A percentile compares a stretch with the other conserved stretches of the same genome.
phyloP scores from a whole-genome alignment of 2,329 filamentous ascomycete genomes.

The Colletotrichum acutatum region DNA sequence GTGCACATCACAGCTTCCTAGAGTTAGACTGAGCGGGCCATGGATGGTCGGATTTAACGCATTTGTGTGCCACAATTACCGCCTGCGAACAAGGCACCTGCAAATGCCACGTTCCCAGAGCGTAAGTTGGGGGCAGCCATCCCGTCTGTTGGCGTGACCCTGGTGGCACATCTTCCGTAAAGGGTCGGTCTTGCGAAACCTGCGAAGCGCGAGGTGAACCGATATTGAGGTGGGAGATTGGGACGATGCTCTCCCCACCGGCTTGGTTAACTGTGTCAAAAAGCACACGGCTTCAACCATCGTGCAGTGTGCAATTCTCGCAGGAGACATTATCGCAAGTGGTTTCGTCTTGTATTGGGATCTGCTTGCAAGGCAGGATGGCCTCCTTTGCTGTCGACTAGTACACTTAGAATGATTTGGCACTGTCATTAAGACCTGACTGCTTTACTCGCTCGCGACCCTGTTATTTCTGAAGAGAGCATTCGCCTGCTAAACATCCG shows the following conservation, averaged over 20 bases:
- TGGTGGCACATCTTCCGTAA: constrained; percentile 13
- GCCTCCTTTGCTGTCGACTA: neutral
- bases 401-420: neutral
- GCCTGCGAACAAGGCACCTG: neutral
- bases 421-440: too few species aligned
- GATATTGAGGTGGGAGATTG: neutral
- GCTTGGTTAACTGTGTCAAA: neutral
- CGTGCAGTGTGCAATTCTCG: neutral
- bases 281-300: neutral
- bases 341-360: neutral
- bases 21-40: neutral
- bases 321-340: neutral
- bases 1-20: neutral
- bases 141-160: constrained; percentile 16
- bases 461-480: too few species aligned
- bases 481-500: too few species aligned
- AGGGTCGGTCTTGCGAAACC: constrained; percentile 16
- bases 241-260: neutral
- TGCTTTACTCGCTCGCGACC: too few species aligned
- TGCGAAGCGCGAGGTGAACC: constrained; percentile 8
- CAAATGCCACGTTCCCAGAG: constrained; percentile 16
- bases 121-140: neutral
- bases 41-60: constrained; percentile 14
- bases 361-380: neutral
- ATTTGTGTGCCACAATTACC: neutral